Conservation (phyloP, 192 early-diverging fungal genomes). For the Backusella psychrophila region DNA sequence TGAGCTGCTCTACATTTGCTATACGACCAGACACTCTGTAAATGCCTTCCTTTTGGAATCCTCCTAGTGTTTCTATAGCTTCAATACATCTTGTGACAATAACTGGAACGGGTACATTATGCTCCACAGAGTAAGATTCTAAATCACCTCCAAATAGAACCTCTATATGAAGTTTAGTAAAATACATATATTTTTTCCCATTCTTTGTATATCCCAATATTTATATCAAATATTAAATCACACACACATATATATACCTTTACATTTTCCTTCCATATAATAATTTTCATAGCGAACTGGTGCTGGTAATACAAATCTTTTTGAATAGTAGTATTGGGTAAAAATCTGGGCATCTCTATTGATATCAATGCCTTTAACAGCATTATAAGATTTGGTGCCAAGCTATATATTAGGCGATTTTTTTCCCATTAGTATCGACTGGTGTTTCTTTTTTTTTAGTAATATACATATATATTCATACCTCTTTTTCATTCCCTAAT, state of each 20-base stretch:
- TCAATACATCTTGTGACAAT: slow-evolving; percentile 33
- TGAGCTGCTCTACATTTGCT: slow-evolving; percentile 31
- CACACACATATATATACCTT: slow-evolving; percentile 21
- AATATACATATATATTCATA: neutral
- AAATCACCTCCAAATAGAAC: slow-evolving; percentile 35
- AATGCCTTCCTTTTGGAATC: slow-evolving; percentile 36
- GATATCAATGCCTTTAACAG: slow-evolving; percentile 1
- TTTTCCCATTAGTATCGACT: neutral
- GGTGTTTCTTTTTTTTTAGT: neutral
- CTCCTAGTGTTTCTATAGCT: slow-evolving; percentile 30
- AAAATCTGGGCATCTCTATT: slow-evolving; percentile 28
- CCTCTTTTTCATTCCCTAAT: neutral
- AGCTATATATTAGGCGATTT: neutral
- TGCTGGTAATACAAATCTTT: slow-evolving; percentile 5
- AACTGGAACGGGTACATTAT: slow-evolving; percentile 28
- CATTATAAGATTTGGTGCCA: neutral
- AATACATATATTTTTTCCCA: neutral
- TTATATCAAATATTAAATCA: too few relatives aligned
- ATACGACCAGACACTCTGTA: slow-evolving; percentile 38
- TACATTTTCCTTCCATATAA: slow-evolving; percentile 28
- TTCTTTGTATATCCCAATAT: too few relatives aligned
- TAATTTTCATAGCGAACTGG: slow-evolving; percentile 35
- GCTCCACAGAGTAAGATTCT: slow-evolving; percentile 24
- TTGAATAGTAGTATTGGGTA: slow-evolving; percentile 14
- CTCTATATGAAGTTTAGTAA: slow-evolving; percentile 10